These are phyloP conservation scores for Annona squamosa DNA, from an alignment of 164 flowering plant genomes.

Conservation along the genomic window DNA sequence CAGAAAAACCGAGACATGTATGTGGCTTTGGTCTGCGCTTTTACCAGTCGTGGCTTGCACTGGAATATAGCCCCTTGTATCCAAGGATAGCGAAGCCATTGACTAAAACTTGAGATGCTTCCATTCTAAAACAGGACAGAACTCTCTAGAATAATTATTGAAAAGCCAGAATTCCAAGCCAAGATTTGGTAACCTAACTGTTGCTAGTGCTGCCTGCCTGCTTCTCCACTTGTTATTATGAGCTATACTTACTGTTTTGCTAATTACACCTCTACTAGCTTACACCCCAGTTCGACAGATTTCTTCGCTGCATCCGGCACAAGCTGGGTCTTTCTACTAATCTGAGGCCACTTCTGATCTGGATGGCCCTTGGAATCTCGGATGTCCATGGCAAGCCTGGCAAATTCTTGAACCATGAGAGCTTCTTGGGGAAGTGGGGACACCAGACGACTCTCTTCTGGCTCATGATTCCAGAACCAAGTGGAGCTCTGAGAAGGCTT, in stretches of 20 bases:
- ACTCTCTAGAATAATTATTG: no score
- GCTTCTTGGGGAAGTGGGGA: slow-evolving; percentile 35
- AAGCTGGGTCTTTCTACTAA: slow-evolving; percentile 32
- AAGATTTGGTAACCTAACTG: no score
- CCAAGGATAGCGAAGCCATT: no score
- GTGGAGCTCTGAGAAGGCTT: slow-evolving; percentile 13
- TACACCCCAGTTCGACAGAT: slow-evolving; percentile 23
- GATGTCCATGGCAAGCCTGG: slow-evolving; percentile 16
- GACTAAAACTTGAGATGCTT: no score
- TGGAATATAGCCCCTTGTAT: no score
- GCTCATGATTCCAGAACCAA: slow-evolving; percentile 17
- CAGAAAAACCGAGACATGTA: no score
- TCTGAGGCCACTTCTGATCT: slow-evolving; percentile 21
- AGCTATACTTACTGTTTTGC: background rate
- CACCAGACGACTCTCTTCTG: slow-evolving; percentile 12
- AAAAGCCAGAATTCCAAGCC: no score
- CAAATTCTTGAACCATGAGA: slow-evolving; percentile 30
- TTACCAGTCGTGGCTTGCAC: no score
- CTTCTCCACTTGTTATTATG: background rate
- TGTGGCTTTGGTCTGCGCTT: no score
- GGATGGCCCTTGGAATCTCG: slow-evolving; percentile 13
- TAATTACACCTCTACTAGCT: slow-evolving; percentile 11
- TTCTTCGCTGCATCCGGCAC: slow-evolving; percentile 27
- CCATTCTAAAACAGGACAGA: no score
- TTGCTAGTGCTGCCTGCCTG: no score